Evolutionary conservation across 768 basidiomycete genomes (phyloP).

Genomic region (Coprinopsis cinerea): DNA sequence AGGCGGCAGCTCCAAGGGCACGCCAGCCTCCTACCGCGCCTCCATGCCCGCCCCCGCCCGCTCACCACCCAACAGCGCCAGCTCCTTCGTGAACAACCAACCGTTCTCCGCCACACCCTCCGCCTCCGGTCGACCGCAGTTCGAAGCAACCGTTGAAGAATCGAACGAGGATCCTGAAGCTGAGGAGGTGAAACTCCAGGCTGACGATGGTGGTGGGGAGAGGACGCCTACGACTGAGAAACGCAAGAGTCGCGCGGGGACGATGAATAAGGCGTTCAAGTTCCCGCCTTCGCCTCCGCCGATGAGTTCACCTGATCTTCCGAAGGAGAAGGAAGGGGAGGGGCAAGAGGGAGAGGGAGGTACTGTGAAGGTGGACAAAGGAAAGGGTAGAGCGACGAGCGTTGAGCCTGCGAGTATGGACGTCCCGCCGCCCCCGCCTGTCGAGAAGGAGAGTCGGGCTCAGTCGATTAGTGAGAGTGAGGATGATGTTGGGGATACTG

Average conservation of each 20-base stretch:
- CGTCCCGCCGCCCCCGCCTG: constrained; percentile 74
- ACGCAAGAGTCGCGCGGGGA: constrained; percentile 54
- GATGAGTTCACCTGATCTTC: constrained; percentile 17
- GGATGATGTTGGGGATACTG: constrained; percentile 8
- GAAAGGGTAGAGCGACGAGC: constrained; percentile 14
- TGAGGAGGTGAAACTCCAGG: constrained; percentile 27
- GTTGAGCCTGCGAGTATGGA: constrained; percentile 58
- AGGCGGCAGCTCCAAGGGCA: constrained; percentile 26
- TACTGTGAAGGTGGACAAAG: constrained; percentile 7
- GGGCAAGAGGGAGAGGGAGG: constrained; percentile 4
- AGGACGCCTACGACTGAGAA: constrained; percentile 22
- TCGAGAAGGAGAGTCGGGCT: constrained; percentile 58
- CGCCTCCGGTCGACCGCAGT: constrained; percentile 22
- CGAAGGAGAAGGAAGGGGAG: constrained; percentile 17
- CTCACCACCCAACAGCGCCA: constrained; percentile 33
- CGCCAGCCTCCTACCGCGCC: constrained; percentile 44
- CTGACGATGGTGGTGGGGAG: constrained; percentile 12
- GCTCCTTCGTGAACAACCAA: constrained; percentile 35
- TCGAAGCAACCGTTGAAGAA: constrained; percentile 44
- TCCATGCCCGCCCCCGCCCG: constrained; percentile 63
- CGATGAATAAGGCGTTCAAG: constrained; percentile 74
- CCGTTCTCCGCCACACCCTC: constrained; percentile 23
- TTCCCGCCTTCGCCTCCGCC: constrained; percentile 46
- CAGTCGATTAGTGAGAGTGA: constrained; percentile 6
- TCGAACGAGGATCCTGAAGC: constrained; percentile 36